A percentile compares a stretch with the other conserved stretches of the same genome.
Evolutionary conservation across 306 rosid genomes (phyloP).

Genomic region (Fragaria iinumae): DNA sequence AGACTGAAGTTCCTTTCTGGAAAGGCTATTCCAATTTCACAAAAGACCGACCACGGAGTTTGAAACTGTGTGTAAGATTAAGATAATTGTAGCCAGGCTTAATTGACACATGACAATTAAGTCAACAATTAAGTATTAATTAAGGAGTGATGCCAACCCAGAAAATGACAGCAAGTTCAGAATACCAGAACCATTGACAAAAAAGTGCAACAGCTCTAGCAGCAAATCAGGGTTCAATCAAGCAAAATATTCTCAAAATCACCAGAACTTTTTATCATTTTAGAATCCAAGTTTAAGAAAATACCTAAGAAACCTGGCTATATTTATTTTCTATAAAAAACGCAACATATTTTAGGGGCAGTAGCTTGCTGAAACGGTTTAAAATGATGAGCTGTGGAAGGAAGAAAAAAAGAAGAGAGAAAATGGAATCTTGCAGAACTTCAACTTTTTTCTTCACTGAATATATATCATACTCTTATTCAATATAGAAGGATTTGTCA

Average conservation of each 20-base stretch:
- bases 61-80: slow-evolving; percentile 3
- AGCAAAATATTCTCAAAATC: neutral
- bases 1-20: neutral
- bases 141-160: neutral
- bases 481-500: slow-evolving; percentile 42
- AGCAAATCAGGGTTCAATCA: slow-evolving; percentile 10
- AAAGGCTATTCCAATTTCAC: neutral
- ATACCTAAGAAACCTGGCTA: neutral
- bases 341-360: neutral
- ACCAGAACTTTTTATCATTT: neutral
- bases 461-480: slow-evolving; percentile 50
- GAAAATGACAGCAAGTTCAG: slow-evolving; percentile 5
- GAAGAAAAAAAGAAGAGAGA: neutral
- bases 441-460: slow-evolving; percentile 32
- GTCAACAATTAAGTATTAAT: slow-evolving; percentile 15
- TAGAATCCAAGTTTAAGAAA: neutral
- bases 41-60: slow-evolving; percentile 22
- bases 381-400: neutral
- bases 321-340: neutral
- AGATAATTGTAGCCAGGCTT: neutral
- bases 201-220: neutral
- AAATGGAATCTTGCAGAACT: neutral
- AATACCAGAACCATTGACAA: slow-evolving; percentile 26
- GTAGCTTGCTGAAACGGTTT: neutral
- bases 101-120: neutral